Conservation (phyloP, 768 basidiomycete genomes). For the Boletus vermiculosoides region DNA sequence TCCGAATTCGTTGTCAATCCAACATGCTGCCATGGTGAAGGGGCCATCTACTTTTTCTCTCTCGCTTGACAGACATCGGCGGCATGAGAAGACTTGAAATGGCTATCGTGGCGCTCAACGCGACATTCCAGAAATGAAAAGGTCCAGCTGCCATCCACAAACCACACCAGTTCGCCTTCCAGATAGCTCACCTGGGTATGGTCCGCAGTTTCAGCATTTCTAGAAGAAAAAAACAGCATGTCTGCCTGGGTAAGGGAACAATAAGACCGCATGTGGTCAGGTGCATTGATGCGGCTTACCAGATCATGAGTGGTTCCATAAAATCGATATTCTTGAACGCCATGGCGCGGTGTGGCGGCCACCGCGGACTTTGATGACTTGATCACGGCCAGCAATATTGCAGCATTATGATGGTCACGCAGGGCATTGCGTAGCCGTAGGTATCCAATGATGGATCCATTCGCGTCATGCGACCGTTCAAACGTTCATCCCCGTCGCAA, state of each 20-base stretch:
- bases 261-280: constrained; percentile 1
- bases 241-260: background rate
- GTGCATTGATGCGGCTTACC: background rate
- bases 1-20: background rate
- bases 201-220: background rate
- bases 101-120: background rate
- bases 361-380: background rate
- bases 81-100: background rate
- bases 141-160: background rate
- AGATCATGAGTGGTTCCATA: background rate
- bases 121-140: background rate
- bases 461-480: background rate
- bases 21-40: background rate
- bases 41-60: background rate
- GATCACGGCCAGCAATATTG: background rate
- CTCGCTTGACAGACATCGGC: background rate
- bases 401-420: background rate
- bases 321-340: background rate
- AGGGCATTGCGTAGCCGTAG: background rate
- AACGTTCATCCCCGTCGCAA: background rate
- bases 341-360: background rate
- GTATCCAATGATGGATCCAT: background rate
- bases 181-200: background rate
- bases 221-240: no score
- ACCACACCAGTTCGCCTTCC: background rate